A percentile compares a stretch with the other conserved stretches of the same genome.
Conservation (phyloP, 2,329 filamentous ascomycete genomes). For the Phoma sp. region DNA sequence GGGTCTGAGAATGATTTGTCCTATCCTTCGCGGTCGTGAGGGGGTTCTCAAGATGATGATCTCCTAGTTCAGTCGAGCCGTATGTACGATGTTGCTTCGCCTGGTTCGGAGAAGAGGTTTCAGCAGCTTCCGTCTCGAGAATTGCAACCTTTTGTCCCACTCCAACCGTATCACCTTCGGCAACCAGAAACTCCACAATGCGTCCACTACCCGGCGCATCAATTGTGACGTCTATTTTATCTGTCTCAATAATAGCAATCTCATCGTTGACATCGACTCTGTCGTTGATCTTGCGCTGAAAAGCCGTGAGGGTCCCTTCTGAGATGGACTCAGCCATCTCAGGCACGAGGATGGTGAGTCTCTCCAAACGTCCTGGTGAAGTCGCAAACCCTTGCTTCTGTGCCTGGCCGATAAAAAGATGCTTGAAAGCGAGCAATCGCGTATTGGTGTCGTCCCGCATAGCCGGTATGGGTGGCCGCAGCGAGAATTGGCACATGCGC, state of each 20-base stretch:
- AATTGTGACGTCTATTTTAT: neutral
- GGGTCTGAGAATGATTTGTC: too few relatives aligned
- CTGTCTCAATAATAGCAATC: too few relatives aligned
- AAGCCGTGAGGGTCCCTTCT: neutral
- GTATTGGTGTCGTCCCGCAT: too few relatives aligned
- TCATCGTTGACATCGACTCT: neutral
- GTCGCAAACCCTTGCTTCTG: neutral
- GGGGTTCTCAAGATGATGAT: too few relatives aligned
- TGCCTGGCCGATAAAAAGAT: too few relatives aligned
- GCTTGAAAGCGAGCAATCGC: too few relatives aligned
- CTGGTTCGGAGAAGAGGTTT: neutral
- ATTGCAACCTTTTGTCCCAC: neutral
- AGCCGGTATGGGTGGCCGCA: too few relatives aligned
- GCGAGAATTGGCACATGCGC: too few relatives aligned
- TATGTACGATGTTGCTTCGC: too few relatives aligned
- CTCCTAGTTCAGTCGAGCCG: too few relatives aligned
- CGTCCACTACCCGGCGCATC: neutral
- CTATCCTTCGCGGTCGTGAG: too few relatives aligned
- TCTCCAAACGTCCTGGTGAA: neutral
- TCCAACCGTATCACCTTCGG: neutral
- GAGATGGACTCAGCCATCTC: neutral
- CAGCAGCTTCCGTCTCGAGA: neutral
- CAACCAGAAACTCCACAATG: neutral
- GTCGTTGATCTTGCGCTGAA: neutral
- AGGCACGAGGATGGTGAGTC: neutral